These are phyloP conservation scores for Clohesyomyces aquaticus DNA, from an alignment of 495 filamentous ascomycete species.

Conservation along the genomic window DNA sequence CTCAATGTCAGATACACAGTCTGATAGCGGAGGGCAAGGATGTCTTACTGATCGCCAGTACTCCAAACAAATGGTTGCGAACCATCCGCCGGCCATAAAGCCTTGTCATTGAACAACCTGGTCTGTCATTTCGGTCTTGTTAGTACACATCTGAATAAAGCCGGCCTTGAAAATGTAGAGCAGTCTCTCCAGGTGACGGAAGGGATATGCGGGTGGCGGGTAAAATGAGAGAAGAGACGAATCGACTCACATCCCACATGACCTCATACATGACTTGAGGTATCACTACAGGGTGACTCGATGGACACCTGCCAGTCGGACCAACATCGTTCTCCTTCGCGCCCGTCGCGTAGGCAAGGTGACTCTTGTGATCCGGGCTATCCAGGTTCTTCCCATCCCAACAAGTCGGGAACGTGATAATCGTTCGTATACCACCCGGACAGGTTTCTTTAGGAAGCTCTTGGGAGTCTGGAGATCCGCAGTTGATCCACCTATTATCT, in stretches of 20 bases:
- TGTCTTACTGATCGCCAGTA: slow-evolving; percentile 35
- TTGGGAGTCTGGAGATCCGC: slow-evolving; percentile 25
- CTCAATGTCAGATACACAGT: slow-evolving; percentile 3
- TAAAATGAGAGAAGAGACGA: background rate
- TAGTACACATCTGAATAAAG: slow-evolving; percentile 2
- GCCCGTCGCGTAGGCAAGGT: slow-evolving; percentile 43
- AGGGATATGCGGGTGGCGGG: background rate
- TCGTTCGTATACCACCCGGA: slow-evolving; percentile 26
- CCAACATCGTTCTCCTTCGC: slow-evolving; percentile 23
- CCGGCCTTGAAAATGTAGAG: background rate
- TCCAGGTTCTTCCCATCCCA: slow-evolving; percentile 63
- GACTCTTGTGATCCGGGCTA: slow-evolving; percentile 56
- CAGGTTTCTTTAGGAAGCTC: slow-evolving; percentile 22
- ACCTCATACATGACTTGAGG: slow-evolving; percentile 38
- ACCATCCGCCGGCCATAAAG: slow-evolving; percentile 35
- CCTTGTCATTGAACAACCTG: slow-evolving; percentile 14
- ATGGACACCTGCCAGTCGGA: slow-evolving; percentile 36
- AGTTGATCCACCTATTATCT: slow-evolving; percentile 30
- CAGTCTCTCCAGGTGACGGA: background rate
- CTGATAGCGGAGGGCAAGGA: background rate
- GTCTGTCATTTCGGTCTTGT: slow-evolving; percentile 14
- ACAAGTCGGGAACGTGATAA: slow-evolving; percentile 38
- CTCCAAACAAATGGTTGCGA: slow-evolving; percentile 35
- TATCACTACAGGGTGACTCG: slow-evolving; percentile 30
- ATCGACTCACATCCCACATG: slow-evolving; percentile 38